phyloP scores from a whole-genome alignment of 2,329 filamentous ascomycete genomes.

The Talaromyces sp. region DNA sequence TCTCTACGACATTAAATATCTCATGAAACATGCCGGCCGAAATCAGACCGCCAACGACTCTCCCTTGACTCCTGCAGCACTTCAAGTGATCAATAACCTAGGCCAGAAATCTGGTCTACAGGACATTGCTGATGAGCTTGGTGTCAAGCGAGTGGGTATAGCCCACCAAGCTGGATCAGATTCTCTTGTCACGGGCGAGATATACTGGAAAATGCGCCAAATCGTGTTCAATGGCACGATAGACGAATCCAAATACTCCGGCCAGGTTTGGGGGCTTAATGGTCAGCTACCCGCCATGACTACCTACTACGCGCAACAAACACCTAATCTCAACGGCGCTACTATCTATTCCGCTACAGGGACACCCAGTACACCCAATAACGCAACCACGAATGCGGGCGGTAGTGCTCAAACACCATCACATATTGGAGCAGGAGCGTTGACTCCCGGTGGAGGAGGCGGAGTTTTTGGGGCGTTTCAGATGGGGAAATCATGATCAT shows the following conservation, averaged over 20 bases:
- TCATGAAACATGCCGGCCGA: constrained; percentile 84
- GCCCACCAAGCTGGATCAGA: constrained; percentile 94
- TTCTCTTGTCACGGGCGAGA: constrained; percentile 84
- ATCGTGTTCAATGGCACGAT: constrained; percentile 82
- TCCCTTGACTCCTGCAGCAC: constrained; percentile 61
- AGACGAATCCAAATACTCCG: constrained; percentile 71
- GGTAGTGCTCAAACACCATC: constrained; percentile 43
- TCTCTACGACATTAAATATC: constrained; percentile 93
- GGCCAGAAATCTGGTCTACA: constrained; percentile 90
- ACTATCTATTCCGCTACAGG: constrained; percentile 48
- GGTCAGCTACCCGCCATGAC: constrained; percentile 59
- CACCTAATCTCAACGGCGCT: constrained; percentile 54
- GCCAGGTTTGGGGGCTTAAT: constrained; percentile 91
- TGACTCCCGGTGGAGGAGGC: constrained; percentile 64
- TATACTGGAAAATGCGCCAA: constrained; percentile 90
- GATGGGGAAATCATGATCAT: constrained; percentile 18
- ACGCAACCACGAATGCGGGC: constrained; percentile 50
- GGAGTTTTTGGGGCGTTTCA: constrained; percentile 19
- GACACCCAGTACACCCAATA: constrained; percentile 67
- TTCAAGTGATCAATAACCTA: constrained; percentile 76
- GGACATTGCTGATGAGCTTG: constrained; percentile 88
- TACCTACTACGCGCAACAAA: constrained; percentile 41
- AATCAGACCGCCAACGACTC: constrained; percentile 63
- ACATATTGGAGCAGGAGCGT: constrained; percentile 58
- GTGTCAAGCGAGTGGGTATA: constrained; percentile 80